Base-by-base conservation (phyloP, 805 yeast species). In the Brettanomyces anomalus region DNA sequence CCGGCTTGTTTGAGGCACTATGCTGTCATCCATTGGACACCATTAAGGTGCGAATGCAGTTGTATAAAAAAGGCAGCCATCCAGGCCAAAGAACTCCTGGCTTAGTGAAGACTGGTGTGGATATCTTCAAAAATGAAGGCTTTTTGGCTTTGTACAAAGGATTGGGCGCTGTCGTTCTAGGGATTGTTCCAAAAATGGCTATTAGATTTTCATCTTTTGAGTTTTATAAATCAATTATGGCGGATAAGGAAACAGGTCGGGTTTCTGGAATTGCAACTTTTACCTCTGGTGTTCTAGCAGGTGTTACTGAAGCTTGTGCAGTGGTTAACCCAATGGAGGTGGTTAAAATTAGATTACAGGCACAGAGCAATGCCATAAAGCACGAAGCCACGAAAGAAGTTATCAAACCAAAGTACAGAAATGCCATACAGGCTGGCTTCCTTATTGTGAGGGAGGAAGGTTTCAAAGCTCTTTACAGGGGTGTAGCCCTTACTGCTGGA, bases 11-110 rank as follows among this genome's bases (percentile, higher is more conserved):
- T 60, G 98, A 90, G 71, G 98, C 97, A n/a, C 72, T 93, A 49
- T 80, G 90, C 62, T 90, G 98, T 63, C 98, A 90, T 64, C 97
- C 97, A n/a, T 74, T 90, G 54, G 98, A 90, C 62, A 90, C 98
- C 34, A 85, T 90, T 61, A 90, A 90, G 66, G 98, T 90, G 48
- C 79, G 97, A 60, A 90, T 90, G 97, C 97, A 90, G 65, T 74
- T 90, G 55, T 81, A 83, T 60, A 77, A 77, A 57, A 81, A 80
- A 58, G 77, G 82, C n/a, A 71, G 74, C 39, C 59, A 49, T 17
- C 28, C 40, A 11, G 45, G 45, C 6, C 56, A 62, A 31, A 85
- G 82, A 60, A 81, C 88, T 17, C 93, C 95, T 3, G 97, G 97
- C 0, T 87, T 90, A 56, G 56, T 87, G 46, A 72, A 69, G 41